phyloP scores from a whole-genome alignment of 345 rosid genomes.

The Turritis glabra region DNA sequence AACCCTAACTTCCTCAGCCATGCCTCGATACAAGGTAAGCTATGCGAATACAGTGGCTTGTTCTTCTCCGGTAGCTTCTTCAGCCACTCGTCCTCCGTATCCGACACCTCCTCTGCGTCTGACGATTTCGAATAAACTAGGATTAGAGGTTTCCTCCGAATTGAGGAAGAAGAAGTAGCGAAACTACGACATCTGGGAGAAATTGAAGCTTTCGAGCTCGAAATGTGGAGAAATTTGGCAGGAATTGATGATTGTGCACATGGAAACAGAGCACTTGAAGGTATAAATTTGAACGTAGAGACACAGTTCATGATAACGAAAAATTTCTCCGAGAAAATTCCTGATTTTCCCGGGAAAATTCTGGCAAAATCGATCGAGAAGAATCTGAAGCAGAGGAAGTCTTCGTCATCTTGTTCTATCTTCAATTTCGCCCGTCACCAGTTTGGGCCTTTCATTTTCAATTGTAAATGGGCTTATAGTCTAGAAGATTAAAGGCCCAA shows the following conservation, averaged over 20 bases:
- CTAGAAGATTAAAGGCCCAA: not conserved
- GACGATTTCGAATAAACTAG: slow-evolving; percentile 54
- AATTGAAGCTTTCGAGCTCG: slow-evolving; percentile 19
- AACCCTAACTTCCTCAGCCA: slow-evolving; percentile 82
- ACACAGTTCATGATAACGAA: slow-evolving; percentile 46
- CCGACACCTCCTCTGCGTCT: slow-evolving; percentile 57
- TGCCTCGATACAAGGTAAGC: slow-evolving; percentile 89
- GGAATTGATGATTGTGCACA: slow-evolving; percentile 10
- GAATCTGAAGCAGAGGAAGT: slow-evolving; percentile 14
- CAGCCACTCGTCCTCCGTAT: slow-evolving; percentile 78
- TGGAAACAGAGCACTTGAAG: slow-evolving; percentile 5
- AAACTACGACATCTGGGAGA: slow-evolving; percentile 30
- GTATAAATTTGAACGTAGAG: slow-evolving; percentile 37
- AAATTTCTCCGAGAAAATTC: not conserved
- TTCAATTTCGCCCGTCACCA: slow-evolving; percentile 37
- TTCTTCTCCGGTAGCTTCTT: slow-evolving; percentile 73
- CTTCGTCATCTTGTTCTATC: slow-evolving; percentile 28
- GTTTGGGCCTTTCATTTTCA: not conserved
- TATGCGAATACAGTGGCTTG: slow-evolving; percentile 86
- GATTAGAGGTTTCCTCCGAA: slow-evolving; percentile 29
- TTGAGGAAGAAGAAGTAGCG: slow-evolving; percentile 18
- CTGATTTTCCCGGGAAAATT: slow-evolving; percentile 16
- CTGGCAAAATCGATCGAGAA: slow-evolving; percentile 4
- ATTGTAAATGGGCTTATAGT: not conserved
- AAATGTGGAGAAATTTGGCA: slow-evolving; percentile 29